Evolutionary conservation across 106 monocot genomes (phyloP).

Genomic region (Dendrobium huoshanense): DNA sequence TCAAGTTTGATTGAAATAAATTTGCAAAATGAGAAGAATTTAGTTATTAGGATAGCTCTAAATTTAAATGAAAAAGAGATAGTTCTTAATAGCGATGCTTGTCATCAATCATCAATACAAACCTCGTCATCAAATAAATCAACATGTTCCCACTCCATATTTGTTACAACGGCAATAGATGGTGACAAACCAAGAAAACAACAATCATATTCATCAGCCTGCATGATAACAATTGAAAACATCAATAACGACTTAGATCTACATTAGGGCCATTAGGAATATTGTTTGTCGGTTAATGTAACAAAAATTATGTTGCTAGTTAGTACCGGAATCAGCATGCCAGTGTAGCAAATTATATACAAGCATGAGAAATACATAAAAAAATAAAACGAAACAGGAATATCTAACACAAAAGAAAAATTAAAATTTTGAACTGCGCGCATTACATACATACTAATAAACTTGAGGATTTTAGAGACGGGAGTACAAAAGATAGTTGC

Average conservation of each 20-base stretch:
- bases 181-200: conserved; percentile 44
- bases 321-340: too few species aligned
- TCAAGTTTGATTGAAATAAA: not conserved
- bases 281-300: too few species aligned
- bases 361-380: not conserved
- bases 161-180: conserved; percentile 36
- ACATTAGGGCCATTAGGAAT: too few species aligned
- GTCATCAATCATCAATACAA: not conserved
- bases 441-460: not conserved
- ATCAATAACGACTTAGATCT: not conserved
- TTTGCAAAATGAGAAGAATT: not conserved
- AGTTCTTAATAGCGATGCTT: not conserved
- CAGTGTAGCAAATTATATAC: not conserved
- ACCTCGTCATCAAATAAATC: conserved; percentile 39
- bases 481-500: not conserved
- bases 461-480: not conserved
- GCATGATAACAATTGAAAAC: conserved; percentile 6
- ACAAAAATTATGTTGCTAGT: too few species aligned
- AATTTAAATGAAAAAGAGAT: not conserved
- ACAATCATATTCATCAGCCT: conserved; percentile 53
- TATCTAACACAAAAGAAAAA: not conserved
- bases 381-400: not conserved
- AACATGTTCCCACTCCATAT: conserved; percentile 50
- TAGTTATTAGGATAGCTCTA: not conserved
- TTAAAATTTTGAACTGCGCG: not conserved